phyloP scores from a whole-genome alignment of 257 asterid genomes.

The Solanum boliviense region DNA sequence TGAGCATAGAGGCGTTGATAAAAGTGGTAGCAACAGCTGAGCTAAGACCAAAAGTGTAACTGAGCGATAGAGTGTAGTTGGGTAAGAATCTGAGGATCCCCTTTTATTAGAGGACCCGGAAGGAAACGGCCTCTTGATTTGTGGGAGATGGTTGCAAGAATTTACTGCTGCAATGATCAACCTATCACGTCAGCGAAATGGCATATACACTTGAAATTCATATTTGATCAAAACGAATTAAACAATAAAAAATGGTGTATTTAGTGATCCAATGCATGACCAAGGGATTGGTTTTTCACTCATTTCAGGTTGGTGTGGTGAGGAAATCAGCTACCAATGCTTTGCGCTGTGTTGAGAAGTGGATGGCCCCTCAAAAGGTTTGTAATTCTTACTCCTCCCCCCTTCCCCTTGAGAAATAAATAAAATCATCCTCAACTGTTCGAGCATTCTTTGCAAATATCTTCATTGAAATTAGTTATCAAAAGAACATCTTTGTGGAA shows the following conservation, averaged over 20 bases:
- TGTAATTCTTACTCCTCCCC: background rate
- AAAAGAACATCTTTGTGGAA: background rate
- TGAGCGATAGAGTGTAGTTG: background rate
- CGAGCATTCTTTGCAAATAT: background rate
- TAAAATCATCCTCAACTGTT: background rate
- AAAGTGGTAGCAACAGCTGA: background rate
- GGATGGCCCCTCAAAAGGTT: slow-evolving; percentile 93
- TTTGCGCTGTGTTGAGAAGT: slow-evolving; percentile 39
- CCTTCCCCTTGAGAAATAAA: background rate
- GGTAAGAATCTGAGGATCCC: background rate
- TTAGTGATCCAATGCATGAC: background rate
- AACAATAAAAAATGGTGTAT: background rate
- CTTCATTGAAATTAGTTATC: background rate
- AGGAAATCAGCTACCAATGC: slow-evolving; percentile 50
- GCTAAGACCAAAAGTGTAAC: background rate
- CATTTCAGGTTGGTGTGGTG: slow-evolving; percentile 65
- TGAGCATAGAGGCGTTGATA: background rate
- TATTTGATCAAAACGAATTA: background rate
- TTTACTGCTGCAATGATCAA: background rate
- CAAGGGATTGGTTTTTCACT: background rate
- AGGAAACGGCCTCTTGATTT: background rate
- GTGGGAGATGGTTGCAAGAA: background rate
- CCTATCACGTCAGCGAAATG: background rate
- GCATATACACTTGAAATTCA: background rate
- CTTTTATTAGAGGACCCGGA: background rate